Percentiles rank a stretch among this genome's conserved stretches.
Conservation (phyloP, 371 early-diverging fungal genomes). For the Mycotypha africana region DNA sequence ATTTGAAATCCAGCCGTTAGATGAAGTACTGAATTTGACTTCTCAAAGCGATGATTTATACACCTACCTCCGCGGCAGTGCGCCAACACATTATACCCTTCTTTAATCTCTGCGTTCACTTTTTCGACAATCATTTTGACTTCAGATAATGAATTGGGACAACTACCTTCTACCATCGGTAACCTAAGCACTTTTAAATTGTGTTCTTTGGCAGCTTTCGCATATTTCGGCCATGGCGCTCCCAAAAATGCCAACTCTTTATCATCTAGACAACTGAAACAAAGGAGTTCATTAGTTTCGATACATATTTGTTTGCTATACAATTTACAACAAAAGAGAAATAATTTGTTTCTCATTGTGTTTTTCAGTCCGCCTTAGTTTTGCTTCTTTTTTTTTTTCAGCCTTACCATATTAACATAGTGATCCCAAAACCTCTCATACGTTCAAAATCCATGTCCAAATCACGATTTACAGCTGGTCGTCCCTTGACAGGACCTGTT, state of each 20-base stretch:
- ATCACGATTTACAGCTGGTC: constrained; percentile 72
- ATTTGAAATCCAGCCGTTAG: too few relatives aligned
- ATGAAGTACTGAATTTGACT: too few relatives aligned
- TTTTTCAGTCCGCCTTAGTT: not conserved
- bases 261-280: constrained; percentile 65
- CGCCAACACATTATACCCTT: constrained; percentile 59
- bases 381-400: not conserved
- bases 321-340: too few relatives aligned
- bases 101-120: constrained; percentile 44
- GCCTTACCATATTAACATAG: constrained; percentile 65
- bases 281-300: too few relatives aligned
- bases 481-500: constrained; percentile 69
- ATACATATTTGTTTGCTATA: too few relatives aligned
- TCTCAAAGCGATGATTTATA: not conserved
- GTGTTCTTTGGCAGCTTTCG: constrained; percentile 48
- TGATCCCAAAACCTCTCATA: constrained; percentile 55
- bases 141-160: constrained; percentile 59
- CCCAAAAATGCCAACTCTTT: constrained; percentile 65
- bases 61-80: constrained; percentile 77
- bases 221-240: constrained; percentile 64
- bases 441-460: constrained; percentile 67
- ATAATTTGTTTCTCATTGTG: too few relatives aligned
- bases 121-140: constrained; percentile 48
- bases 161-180: constrained; percentile 75
- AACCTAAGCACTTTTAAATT: constrained; percentile 50